Conservation (phyloP, 805 yeast genomes). For the Kuraishia borneana region DNA sequence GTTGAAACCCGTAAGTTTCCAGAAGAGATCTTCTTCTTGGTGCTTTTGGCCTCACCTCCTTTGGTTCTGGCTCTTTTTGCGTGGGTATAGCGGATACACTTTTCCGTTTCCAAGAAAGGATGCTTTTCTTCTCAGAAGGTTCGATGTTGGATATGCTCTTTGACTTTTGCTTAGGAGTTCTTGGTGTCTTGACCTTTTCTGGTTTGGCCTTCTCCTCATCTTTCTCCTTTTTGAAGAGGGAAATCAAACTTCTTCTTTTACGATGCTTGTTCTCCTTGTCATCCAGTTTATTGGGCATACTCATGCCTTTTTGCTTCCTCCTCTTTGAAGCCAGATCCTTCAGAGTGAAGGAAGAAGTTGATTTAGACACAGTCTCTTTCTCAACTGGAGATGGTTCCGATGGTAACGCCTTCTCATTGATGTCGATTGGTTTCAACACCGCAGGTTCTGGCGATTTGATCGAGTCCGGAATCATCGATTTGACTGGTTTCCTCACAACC, state of each 20-base stretch:
- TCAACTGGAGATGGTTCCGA: background rate
- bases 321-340: background rate
- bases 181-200: background rate
- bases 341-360: background rate
- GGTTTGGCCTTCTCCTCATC: background rate
- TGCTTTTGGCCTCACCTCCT: background rate
- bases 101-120: conserved; percentile 5
- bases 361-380: background rate
- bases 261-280: background rate
- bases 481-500: background rate
- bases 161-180: conserved; percentile 3
- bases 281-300: background rate
- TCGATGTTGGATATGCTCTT: conserved; percentile 5
- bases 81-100: background rate
- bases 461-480: conserved; percentile 1
- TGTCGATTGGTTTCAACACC: background rate
- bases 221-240: conserved; percentile 11
- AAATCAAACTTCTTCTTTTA: conserved; percentile 10
- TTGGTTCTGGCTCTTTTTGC: background rate
- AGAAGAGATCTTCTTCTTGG: background rate
- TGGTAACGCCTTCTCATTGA: background rate
- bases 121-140: conserved; percentile 1
- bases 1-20: conserved; percentile 2
- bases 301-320: background rate
- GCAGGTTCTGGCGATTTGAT: too few relatives aligned